Evolutionary conservation across 1,284 basidiomycete genomes (phyloP).

Genomic region (Mycena sp.): DNA sequence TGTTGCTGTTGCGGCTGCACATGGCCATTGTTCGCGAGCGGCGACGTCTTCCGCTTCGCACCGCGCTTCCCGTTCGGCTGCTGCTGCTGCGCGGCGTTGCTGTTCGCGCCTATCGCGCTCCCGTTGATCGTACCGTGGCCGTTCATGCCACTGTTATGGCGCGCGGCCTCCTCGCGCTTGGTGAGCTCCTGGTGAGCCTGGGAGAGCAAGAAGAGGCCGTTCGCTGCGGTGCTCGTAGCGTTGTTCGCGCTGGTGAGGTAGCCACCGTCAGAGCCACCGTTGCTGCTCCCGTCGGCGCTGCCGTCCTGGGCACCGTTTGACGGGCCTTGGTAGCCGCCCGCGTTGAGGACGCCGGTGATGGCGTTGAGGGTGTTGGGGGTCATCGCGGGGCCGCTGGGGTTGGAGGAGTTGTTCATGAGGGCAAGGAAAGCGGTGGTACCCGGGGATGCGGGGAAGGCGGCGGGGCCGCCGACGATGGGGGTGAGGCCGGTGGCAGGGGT

Average conservation of each 20-base stretch:
- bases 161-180: constrained; percentile 82
- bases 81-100: background rate
- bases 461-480: constrained; percentile 81
- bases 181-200: constrained; percentile 96
- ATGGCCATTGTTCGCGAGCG: constrained; percentile 47
- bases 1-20: constrained; percentile 48
- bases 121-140: constrained; percentile 27
- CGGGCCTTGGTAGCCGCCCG: constrained; percentile 37
- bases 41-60: constrained; percentile 70
- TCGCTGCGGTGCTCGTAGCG: constrained; percentile 70
- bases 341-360: constrained; percentile 76
- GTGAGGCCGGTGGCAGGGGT: constrained; percentile 88
- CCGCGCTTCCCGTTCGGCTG: constrained; percentile 56
- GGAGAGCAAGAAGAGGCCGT: constrained; percentile 91
- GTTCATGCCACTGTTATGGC: constrained; percentile 32
- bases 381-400: constrained; percentile 60
- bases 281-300: constrained; percentile 59
- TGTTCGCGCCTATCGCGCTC: background rate
- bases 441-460: constrained; percentile 86
- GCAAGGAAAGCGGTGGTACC: constrained; percentile 93
- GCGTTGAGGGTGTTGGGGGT: constrained; percentile 92
- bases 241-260: constrained; percentile 48
- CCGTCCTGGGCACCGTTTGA: constrained; percentile 27
- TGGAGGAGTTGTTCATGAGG: constrained; percentile 38
- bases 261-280: too few relatives aligned